Evolutionary conservation across 345 rosid species (phyloP).

Genomic region (Gynandropsis gynandra): DNA sequence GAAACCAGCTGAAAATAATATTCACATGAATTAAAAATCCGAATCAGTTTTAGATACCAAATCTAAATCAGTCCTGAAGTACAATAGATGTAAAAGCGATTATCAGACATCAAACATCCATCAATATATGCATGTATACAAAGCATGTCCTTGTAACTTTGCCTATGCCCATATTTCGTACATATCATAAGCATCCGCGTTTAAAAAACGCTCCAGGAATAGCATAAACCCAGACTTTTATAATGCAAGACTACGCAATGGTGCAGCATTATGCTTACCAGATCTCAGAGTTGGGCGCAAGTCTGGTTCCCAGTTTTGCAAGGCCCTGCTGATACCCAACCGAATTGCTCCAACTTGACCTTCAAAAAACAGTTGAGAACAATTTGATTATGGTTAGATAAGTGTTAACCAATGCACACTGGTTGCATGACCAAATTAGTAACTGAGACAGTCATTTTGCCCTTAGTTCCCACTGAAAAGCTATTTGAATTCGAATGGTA

Average conservation of each 20-base stretch:
- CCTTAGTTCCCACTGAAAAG: too few species aligned
- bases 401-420: not conserved
- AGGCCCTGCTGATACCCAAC: constrained; percentile 82
- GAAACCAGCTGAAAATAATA: constrained; percentile 53
- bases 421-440: not conserved
- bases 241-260: not conserved
- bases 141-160: too few species aligned
- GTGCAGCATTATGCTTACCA: constrained; percentile 36
- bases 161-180: too few species aligned
- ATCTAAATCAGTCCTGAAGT: not conserved
- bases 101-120: too few species aligned
- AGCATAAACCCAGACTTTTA: not conserved
- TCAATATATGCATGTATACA: too few species aligned
- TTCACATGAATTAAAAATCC: not conserved
- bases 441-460: too few species aligned
- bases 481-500: too few species aligned
- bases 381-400: not conserved
- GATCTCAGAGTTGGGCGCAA: constrained; percentile 72
- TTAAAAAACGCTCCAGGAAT: too few species aligned
- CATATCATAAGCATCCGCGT: too few species aligned
- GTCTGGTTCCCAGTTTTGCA: constrained; percentile 95
- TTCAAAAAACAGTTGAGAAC: constrained; percentile 16
- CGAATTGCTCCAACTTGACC: constrained; percentile 97
- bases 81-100: too few species aligned
- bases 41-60: not conserved